Evolutionary conservation across 306 rosid species (phyloP), one percentile per base, ranked within the genome.

Genomic region (Prunus mongolica): DNA sequence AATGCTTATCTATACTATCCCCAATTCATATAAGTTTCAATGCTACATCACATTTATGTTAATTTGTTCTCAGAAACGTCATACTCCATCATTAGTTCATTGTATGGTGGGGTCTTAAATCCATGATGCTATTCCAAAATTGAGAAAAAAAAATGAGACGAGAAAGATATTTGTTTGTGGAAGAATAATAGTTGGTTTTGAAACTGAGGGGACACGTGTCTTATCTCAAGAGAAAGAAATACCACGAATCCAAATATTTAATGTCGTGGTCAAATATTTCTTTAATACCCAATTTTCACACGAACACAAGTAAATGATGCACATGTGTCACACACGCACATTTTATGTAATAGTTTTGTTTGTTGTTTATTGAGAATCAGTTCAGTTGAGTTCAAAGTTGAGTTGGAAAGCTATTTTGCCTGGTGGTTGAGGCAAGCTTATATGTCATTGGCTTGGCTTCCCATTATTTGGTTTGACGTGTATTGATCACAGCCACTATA

Each of bases 401-500:
- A 12, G 14, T 3, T 47, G 52, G 3, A 11, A 47, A 47, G 12
- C 5, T 47, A 11, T 47, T 12, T 47, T 38, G 44, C 44, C 2
- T 38, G 44, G 9, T 38, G 52, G 12, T 47, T 47, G 52, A 12
- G 52, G 12, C 15, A 13, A 47, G 16, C 24, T 45, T 18, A 5
- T 9, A 6, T 10, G 18, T 1, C 0, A 47, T 16, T 12, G 11
- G n/a, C 10, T 5, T 12, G 9, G 30, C n/a, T 63, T 51, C 19
- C 46, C 32, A 71, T 41, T n/a, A 7, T 24, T 27, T 19, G 77
- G 73, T n/a, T 58, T 25, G 65, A 79, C 44, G 28, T 27, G 73
- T 19, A 56, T 27, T 72, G 27, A 52, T 72, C 61, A 65, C 41
- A 54, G 20, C 73, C 73, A 41, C 25, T 34, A 9, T 8, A 72